Base-by-base conservation (phyloP, 2,329 filamentous ascomycete genomes). In the Pseudopyrenochaeta lycopersici region DNA sequence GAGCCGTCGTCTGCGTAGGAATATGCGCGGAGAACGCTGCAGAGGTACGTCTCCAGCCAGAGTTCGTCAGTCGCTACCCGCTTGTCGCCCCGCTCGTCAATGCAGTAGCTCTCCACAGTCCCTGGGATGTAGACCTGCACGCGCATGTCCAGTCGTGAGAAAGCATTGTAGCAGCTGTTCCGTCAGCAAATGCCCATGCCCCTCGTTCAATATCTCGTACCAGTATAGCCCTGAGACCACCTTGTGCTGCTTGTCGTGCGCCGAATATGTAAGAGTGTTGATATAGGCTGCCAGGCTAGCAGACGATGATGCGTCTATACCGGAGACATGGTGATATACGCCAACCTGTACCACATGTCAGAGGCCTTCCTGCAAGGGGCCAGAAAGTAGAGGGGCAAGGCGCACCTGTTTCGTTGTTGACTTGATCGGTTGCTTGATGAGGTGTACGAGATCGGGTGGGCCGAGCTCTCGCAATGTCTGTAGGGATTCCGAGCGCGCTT, bases 51-150 rank as follows among this genome's bases (percentile, higher is more conserved):
- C 76, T 99, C 95, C 14, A 99, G 83, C 95, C 95, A 99, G 33
- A 99, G 83, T 29, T 94, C 91, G 62, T 99, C 95, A 0, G 93
- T 94, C 12, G 94, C 91, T 63, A 95, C 90, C 62, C 92, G 87
- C 81, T 96, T 97, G 75, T 97, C 94, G 62, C 95, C 95, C 68
- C 93, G 88, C 79, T 99, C 95, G 76, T 99, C 94, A 52, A 99
- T 90, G 76, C 94, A 98, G 76, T 97, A 98, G 77, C 92, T 96
- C 76, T 99, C 94, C 46, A 99, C 92, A 9, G 91, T 95, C 56
- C 95, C 95, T 15, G 95, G 95, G 61, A 99, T 98, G 62, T 93
- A 94, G 54, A 99, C 94, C 72, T 98, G 93, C 11, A 99, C 94
- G 56, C 95, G 92, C 95, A 99, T 99, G 72, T 99, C 95, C 47